Evolutionary conservation across 2,329 filamentous ascomycete genomes (phyloP), one percentile per base, ranked within the genome.

Genomic region (Cercospora beticola): DNA sequence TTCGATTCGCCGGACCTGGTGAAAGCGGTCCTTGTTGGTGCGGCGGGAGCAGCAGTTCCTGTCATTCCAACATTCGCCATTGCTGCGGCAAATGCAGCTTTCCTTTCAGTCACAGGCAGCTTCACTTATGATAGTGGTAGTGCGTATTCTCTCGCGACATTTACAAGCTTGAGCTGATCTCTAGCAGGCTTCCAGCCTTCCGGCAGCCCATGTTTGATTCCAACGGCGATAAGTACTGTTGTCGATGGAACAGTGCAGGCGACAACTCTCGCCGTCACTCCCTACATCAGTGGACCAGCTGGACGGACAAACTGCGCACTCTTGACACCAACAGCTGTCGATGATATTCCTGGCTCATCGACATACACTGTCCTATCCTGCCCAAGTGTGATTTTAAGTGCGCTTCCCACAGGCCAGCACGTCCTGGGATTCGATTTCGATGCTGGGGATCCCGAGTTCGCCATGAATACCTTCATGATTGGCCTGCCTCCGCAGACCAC

Each of bases 1-100:
- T 65, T 65, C 52, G 49, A 65, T 30, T 36, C 28, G 8, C 62
- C 62, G 9, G 62, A 65, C 40, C 62, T 65, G 30, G 43, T 33
- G 8, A 28, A 43, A 2, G 33, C 26, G 3, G 49, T 52, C n/a
- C 30, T 58, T 33, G 30, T 40, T 54, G 49, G 14, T 12, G 21
- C 16, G 12, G 62, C 21, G 23, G 62, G 26, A 52, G 62, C 49
- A 57, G 62, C 31, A 26, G 21, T 23, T n/a, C 31, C 62, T 30
- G 26, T 46, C n/a, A 43, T 58, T 31, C 62, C 62, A 12, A 65
- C 49, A 14, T 65, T 58, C 62, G 62, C 62, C 9, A 21, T 58
- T 54, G 52, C 30, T n/a, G 30, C 31, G 3, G 56, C 62, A 40
- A 65, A 65, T 46, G 49, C 62, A 12, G 49, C 49, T 46, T 65